These are phyloP conservation scores for Ophiostoma piceae DNA, from an alignment of 2,329 filamentous ascomycete species.

Conservation along the genomic window DNA sequence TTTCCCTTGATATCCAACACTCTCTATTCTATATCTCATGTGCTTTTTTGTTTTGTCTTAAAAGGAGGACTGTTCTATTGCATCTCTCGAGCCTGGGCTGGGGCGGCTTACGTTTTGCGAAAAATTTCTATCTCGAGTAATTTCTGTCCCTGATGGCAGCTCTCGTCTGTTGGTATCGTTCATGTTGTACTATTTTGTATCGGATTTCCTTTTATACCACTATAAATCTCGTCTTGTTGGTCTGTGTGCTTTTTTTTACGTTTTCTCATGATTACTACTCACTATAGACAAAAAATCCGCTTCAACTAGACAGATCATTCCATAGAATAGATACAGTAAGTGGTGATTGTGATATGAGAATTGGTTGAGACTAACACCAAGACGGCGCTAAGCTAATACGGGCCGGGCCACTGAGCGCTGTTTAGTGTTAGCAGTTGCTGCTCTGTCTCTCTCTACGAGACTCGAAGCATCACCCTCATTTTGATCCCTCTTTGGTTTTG, in stretches of 20 bases:
- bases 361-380: neutral
- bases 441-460: neutral
- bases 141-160: neutral
- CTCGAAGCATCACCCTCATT: neutral
- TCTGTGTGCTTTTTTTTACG: neutral
- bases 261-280: neutral
- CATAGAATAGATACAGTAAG: neutral
- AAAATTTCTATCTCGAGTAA: neutral
- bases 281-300: neutral
- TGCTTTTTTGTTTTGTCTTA: neutral
- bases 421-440: neutral
- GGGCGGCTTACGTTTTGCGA: neutral
- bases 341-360: neutral
- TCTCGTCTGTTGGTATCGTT: neutral
- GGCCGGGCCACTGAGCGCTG: conserved; percentile 1
- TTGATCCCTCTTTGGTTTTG: neutral
- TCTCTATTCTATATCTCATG: neutral
- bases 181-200: neutral
- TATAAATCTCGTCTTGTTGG: neutral
- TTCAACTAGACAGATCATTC: neutral
- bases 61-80: neutral
- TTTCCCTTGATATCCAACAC: neutral
- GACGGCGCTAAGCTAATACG: neutral
- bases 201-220: neutral
- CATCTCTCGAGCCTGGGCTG: neutral